phyloP scores from a whole-genome alignment of 768 basidiomycete genomes.

The Cantharellus cinnabarinus region DNA sequence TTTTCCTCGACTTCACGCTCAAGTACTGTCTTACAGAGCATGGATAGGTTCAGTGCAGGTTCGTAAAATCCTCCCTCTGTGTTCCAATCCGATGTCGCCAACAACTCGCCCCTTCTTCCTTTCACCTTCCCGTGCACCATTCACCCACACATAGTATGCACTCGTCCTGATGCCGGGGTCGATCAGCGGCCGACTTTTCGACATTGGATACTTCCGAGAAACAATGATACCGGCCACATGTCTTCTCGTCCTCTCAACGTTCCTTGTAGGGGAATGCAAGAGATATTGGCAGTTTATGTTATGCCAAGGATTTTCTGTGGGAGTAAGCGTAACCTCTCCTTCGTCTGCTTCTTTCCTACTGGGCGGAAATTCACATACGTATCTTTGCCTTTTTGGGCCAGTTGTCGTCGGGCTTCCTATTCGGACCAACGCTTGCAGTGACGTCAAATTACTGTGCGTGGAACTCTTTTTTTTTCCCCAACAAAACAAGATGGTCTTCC shows the following conservation, averaged over 20 bases:
- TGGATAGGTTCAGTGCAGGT: slow-evolving; percentile 71
- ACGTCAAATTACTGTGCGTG: slow-evolving; percentile 48
- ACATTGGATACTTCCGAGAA: slow-evolving; percentile 42
- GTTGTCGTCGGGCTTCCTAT: slow-evolving; percentile 34
- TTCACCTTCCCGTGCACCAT: slow-evolving; percentile 6
- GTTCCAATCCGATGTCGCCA: neutral
- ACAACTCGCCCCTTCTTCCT: neutral
- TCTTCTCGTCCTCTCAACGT: slow-evolving; percentile 32
- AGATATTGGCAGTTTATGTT: slow-evolving; percentile 62
- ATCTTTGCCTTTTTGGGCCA: slow-evolving; percentile 1
- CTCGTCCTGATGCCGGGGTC: slow-evolving; percentile 28
- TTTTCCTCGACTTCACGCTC: neutral
- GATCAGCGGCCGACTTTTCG: slow-evolving; percentile 47
- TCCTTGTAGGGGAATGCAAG: slow-evolving; percentile 51
- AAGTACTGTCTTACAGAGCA: slow-evolving; percentile 24
- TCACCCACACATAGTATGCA: slow-evolving; percentile 23
- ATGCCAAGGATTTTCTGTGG: slow-evolving; percentile 48
- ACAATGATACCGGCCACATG: slow-evolving; percentile 29
- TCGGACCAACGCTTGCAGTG: slow-evolving; percentile 37
- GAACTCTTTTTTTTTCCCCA: too few species aligned
- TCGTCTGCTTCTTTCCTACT: neutral
- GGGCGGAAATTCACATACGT: neutral
- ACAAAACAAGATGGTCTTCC: too few species aligned
- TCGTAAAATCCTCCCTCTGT: neutral
- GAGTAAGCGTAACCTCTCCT: slow-evolving; percentile 23